Base-by-base conservation (phyloP, 2,329 filamentous ascomycete species). In the Talaromyces sp. region DNA sequence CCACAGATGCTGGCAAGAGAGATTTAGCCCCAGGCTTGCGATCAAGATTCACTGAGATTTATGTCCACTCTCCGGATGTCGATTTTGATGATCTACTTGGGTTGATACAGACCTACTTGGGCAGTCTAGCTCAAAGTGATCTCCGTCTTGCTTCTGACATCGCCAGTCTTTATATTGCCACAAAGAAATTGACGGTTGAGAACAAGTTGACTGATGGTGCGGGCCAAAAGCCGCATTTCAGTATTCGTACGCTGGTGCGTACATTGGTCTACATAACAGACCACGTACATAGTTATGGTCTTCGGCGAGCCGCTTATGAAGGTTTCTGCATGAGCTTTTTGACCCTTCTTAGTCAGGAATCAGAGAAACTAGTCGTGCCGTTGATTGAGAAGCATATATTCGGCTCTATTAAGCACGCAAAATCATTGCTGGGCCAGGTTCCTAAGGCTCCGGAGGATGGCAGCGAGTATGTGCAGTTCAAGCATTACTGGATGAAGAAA, bases 301-400 rank as follows among this genome's bases (percentile, higher is more conserved):
- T 98, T 48, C 88, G 95, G 27, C 83, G 96, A 72, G 91, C 94
- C 11, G 81, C 98, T 1, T 97, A 91, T 68, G 95, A 99, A 81
- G 96, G 95, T 0, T 98, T 98, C 74, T 93, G 92, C 16, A 99
- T 99, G 96, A 95, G 93, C 59, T 99, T 99, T 73, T 81, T 97
- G 64, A 99, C 96, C 0, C 85, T 97, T 6, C 83, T 99, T 13
- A 89, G 94, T 72, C 86, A 87, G 71, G 86, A 90, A 35, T 98
- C 95, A 0, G 93, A 97, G 75, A 85, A 87, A 66, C 81, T 93
- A 59, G 84, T 98, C 3, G 82, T 90, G 56, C 92, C 93, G 1
- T 79, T 96, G 31, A 92, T 99, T 62, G 86, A 91, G 64, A 88
- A 92, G 68, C 86, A 95, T 72, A 84, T 99, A 1, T 87, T 97